Evolutionary conservation across 192 early-diverging fungal genomes (phyloP), one percentile per base, ranked within the genome.

Genomic region (Gaertneriomyces semiglobifer): DNA sequence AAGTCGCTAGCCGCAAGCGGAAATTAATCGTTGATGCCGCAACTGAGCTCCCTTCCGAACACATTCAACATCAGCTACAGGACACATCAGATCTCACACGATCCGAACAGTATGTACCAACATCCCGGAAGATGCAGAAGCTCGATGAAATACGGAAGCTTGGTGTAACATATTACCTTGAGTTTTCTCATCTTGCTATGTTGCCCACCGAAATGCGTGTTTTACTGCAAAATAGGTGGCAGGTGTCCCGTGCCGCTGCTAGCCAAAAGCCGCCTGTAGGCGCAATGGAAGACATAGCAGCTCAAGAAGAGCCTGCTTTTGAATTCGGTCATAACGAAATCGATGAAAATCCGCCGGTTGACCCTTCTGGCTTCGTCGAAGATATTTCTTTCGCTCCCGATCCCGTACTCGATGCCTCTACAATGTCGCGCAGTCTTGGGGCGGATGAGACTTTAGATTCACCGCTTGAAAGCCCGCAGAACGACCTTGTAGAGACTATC

Each of bases 41-140:
- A n/a, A 92, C 84, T 1, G 87, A 92, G 72, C 76, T 93, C 57
- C 66, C 85, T 16, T 73, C 81, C 51, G 73, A 79, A 7, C 69
- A 77, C 41, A 75, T 89, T 11, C 62, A 68, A 62, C 50, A 69
- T 14, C 77, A 80, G 64, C 78, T 88, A 38, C 51, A 74, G 4
- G 76, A 89, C 71, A 82, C 88, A 0, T 81, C 79, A 2, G 81
- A 86, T 60, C 82, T 89, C 57, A 59, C 53, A 11, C 44, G 50
- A 48, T 16, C 44, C 11, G 54, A 78, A 20, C 69, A 63, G 4
- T 84, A 65, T 60, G 69, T 83, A 14, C 82, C 80, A 8, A 18
- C 60, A 9, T 75, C 82, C 4, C 63, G 69, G 25, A 77, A 74
- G 52, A 66, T 84, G 71, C 59, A 73, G 33, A 65, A 66, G n/a